Evolutionary conservation across 441 rosid genomes (phyloP).

Genomic region (Eutrema salsugineum): DNA sequence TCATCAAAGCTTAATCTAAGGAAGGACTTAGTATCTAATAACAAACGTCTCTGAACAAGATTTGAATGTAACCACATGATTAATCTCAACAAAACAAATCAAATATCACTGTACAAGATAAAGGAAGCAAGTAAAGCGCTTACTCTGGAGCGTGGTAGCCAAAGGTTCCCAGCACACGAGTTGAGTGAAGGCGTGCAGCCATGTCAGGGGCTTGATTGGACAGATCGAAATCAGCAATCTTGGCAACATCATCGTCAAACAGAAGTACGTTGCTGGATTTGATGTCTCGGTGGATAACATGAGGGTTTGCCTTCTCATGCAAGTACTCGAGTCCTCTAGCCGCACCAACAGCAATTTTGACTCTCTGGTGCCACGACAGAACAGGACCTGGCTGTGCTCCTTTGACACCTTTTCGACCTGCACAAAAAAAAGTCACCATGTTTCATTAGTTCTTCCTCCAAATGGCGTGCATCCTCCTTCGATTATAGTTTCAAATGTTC

Average conservation of each 20-base stretch:
- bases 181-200: constrained; percentile 47
- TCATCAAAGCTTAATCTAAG: background rate
- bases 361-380: constrained; percentile 56
- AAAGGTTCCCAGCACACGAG: constrained; percentile 61
- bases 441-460: background rate
- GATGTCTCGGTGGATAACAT: constrained; percentile 46
- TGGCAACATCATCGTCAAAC: constrained; percentile 48
- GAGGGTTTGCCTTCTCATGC: constrained; percentile 53
- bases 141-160: constrained; percentile 71
- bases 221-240: constrained; percentile 57
- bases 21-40: background rate
- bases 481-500: background rate
- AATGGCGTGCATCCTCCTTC: background rate
- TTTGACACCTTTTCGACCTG: constrained; percentile 51
- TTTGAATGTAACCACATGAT: background rate
- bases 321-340: constrained; percentile 56
- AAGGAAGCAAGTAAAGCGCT: constrained; percentile 9
- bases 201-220: constrained; percentile 57
- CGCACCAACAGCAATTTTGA: constrained; percentile 53
- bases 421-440: background rate
- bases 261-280: constrained; percentile 56
- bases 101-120: background rate
- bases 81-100: background rate
- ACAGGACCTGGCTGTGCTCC: constrained; percentile 54
- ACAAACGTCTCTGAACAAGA: background rate